Percentiles rank a stretch among this genome's conserved stretches.
These are phyloP conservation scores for Pseudophaeomoniella oleicola DNA, from an alignment of 2,329 filamentous ascomycete genomes.

Conservation along the genomic window DNA sequence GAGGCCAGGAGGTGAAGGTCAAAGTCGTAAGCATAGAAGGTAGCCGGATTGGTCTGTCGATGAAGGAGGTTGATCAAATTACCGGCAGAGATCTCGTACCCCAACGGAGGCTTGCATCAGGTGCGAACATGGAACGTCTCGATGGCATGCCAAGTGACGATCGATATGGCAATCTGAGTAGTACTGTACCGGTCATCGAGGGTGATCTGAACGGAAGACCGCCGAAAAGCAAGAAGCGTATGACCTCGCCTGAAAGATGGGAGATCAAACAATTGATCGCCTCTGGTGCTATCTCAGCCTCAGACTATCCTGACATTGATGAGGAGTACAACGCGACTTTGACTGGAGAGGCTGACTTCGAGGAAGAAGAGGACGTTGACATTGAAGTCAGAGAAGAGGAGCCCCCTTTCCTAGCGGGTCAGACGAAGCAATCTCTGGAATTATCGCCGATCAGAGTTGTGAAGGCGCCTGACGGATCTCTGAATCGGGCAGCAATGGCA, in stretches of 20 bases:
- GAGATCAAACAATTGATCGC: slow-evolving; percentile 94
- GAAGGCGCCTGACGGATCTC: slow-evolving; percentile 93
- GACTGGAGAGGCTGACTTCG: slow-evolving; percentile 72
- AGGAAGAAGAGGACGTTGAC: slow-evolving; percentile 90
- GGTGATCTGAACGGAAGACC: slow-evolving; percentile 39
- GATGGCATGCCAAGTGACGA: slow-evolving; percentile 47
- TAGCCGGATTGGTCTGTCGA: slow-evolving; percentile 69
- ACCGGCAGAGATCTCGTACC: slow-evolving; percentile 74
- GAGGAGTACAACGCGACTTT: slow-evolving; percentile 85
- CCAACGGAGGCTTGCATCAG: slow-evolving; percentile 64
- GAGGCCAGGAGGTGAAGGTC: slow-evolving; percentile 75
- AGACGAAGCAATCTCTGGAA: slow-evolving; percentile 92
- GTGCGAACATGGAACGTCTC: slow-evolving; percentile 75
- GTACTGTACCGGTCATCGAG: slow-evolving; percentile 50
- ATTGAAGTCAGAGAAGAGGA: slow-evolving; percentile 96
- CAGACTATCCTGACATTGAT: slow-evolving; percentile 87
- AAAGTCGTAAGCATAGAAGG: slow-evolving; percentile 83
- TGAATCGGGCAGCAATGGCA: slow-evolving; percentile 92
- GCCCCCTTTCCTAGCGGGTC: slow-evolving; percentile 85
- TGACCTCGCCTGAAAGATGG: slow-evolving; percentile 95
- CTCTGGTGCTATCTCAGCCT: slow-evolving; percentile 81
- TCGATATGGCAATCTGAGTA: slow-evolving; percentile 38
- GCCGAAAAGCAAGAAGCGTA: slow-evolving; percentile 63
- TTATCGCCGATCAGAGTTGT: slow-evolving; percentile 91
- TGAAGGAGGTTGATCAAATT: slow-evolving; percentile 92